Base-by-base conservation (phyloP, 2,329 filamentous ascomycete genomes). In the Epichloe sylvatica region DNA sequence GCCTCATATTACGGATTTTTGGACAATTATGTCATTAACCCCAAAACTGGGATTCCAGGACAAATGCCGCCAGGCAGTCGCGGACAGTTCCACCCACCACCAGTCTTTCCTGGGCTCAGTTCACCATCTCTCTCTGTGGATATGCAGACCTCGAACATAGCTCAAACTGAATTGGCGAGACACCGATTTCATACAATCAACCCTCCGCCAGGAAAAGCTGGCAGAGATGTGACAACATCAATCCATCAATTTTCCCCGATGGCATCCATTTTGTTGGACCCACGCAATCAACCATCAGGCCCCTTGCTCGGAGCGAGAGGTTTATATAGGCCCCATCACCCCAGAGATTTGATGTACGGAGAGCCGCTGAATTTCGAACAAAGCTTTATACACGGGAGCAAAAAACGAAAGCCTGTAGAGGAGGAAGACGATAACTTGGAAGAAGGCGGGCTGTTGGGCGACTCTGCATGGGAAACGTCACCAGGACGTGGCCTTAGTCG, bases 1-100 rank as follows among this genome's bases (percentile, higher is more conserved):
- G 86, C 89, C 15, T 97, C 91, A 0, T 92, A 95, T 63, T 90
- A 92, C 60, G 89, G 90, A 2, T 98, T 98, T 64, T 72, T 96
- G 52, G 89, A 96, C 61, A 90, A 94, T 57, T 98, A 98, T 59
- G 80, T 83, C 13, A 78, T 82, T 45, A 86, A 87, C 58, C 80
- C 82, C 3, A 83, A 81, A 63, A 80, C 77, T 6, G 81, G 80
- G 2, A 75, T 82, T 19, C 77, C 78, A 6, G 78, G 79, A 19
- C 74, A 79, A 49, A 67, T 81, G 36, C 76, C 77, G 13, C 76
- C 75, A 3, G 74, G 74, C 2, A 65, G 67, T 47, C 75, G 63
- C 7, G 56, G 60, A 21, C 74, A 76, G 40, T 90, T 91, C 62
- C 79, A 90, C 52, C 84, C 83, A 23, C 86, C 86, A 1, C 86